A percentile compares a stretch with the other conserved stretches of the same genome.
These are phyloP conservation scores for Helianthus tuberosus DNA, from an alignment of 129 eudicot species.

Conservation along the genomic window DNA sequence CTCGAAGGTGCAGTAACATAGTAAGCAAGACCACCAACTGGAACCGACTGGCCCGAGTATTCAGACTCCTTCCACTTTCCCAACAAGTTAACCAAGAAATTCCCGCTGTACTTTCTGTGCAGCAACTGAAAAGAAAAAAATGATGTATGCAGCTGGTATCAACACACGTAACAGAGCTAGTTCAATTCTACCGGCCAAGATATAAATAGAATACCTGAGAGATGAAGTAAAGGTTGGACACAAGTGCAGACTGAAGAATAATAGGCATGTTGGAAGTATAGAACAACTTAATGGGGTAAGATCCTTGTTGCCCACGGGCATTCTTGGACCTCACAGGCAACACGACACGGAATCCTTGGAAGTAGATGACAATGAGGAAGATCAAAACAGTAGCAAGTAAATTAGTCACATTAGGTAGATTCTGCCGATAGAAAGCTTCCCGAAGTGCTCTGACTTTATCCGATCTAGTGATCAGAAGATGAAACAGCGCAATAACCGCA, in stretches of 20 bases:
- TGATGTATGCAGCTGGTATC: neutral
- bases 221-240: conserved; percentile 84
- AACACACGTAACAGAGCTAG: neutral
- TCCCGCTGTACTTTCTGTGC: conserved; percentile 69
- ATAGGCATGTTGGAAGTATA: conserved; percentile 95
- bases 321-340: conserved; percentile 91
- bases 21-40: conserved; percentile 80
- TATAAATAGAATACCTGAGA: conserved; percentile 58
- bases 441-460: conserved; percentile 69
- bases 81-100: conserved; percentile 71
- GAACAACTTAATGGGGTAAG: conserved; percentile 84
- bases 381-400: conserved; percentile 77
- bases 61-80: conserved; percentile 93
- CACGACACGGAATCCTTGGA: conserved; percentile 83
- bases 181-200: neutral
- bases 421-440: conserved; percentile 90
- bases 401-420: conserved; percentile 92
- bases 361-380: conserved; percentile 58
- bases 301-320: conserved; percentile 91
- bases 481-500: conserved; percentile 85
- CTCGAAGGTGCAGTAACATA: conserved; percentile 80
- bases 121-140: conserved; percentile 51
- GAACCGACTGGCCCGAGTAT: conserved; percentile 62
- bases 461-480: conserved; percentile 66
- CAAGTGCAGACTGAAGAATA: conserved; percentile 87